Conservation (phyloP, 345 rosid species). For the Gossypium turneri region DNA sequence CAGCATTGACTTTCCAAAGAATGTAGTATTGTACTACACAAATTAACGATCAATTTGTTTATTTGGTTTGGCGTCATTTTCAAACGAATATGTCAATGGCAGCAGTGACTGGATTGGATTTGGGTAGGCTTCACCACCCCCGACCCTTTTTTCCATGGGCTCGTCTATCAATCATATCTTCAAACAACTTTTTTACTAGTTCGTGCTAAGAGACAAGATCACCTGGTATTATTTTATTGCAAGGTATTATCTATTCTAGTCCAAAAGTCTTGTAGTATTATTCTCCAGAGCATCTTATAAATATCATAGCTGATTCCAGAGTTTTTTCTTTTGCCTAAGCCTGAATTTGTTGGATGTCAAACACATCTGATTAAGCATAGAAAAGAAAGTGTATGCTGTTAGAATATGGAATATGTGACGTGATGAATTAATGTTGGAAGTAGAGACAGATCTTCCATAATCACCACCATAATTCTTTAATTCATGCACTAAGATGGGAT, state of each 20-base stretch:
- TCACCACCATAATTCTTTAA: background rate
- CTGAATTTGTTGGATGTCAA: too few species aligned
- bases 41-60: background rate
- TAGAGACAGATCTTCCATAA: too few species aligned
- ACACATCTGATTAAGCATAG: too few species aligned
- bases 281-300: too few species aligned
- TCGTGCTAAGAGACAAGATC: background rate
- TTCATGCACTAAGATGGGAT: background rate
- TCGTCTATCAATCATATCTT: background rate
- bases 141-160: background rate
- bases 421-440: too few species aligned
- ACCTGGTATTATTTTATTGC: too few species aligned
- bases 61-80: background rate
- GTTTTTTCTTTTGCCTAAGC: too few species aligned
- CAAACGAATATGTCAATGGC: background rate
- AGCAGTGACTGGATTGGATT: background rate
- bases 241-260: too few species aligned
- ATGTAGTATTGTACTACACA: slow-evolving; percentile 16
- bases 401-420: background rate
- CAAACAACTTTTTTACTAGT: background rate
- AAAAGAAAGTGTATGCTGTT: background rate
- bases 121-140: background rate
- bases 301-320: too few species aligned
- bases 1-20: slow-evolving; percentile 20
- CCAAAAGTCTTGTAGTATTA: too few species aligned